Percentiles rank a stretch among this genome's conserved stretches.
Conservation (phyloP, 2,329 filamentous ascomycete species). For the Cytospora mali region DNA sequence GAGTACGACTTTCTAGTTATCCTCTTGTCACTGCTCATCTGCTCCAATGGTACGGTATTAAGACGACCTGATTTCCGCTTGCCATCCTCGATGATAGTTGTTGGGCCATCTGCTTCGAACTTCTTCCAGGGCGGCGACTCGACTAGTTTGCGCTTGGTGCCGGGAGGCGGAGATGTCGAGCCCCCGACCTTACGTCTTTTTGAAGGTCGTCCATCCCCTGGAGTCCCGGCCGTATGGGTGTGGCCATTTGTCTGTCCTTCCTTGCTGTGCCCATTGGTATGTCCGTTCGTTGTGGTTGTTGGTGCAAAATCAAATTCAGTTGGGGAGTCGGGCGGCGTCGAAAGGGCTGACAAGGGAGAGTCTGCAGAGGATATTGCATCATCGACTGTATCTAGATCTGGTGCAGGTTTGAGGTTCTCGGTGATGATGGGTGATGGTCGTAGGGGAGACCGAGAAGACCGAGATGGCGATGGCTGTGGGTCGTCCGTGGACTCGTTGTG, state of each 20-base stretch:
- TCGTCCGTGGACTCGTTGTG: background rate
- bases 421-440: conserved; percentile 20
- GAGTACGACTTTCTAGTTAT: conserved; percentile 51
- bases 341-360: conserved; percentile 26
- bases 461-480: background rate
- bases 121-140: conserved; percentile 94
- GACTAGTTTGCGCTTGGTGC: conserved; percentile 48
- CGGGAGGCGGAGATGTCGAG: conserved; percentile 43
- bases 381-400: conserved; percentile 1
- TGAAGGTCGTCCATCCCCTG: conserved; percentile 52
- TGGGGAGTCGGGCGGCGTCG: conserved; percentile 21
- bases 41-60: conserved; percentile 58
- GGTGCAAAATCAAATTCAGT: conserved; percentile 1
- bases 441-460: conserved; percentile 2
- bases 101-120: conserved; percentile 80
- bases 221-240: conserved; percentile 29
- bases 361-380: conserved; percentile 16
- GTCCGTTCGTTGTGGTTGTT: conserved; percentile 1
- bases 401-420: background rate
- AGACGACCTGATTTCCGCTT: conserved; percentile 68
- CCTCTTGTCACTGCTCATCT: conserved; percentile 55
- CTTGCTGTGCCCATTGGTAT: conserved; percentile 35
- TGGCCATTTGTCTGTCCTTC: conserved; percentile 30
- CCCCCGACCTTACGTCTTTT: conserved; percentile 67
- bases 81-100: conserved; percentile 77